Base-by-base conservation (phyloP, 1,284 basidiomycete genomes). In the Microbotryum violaceum region DNA sequence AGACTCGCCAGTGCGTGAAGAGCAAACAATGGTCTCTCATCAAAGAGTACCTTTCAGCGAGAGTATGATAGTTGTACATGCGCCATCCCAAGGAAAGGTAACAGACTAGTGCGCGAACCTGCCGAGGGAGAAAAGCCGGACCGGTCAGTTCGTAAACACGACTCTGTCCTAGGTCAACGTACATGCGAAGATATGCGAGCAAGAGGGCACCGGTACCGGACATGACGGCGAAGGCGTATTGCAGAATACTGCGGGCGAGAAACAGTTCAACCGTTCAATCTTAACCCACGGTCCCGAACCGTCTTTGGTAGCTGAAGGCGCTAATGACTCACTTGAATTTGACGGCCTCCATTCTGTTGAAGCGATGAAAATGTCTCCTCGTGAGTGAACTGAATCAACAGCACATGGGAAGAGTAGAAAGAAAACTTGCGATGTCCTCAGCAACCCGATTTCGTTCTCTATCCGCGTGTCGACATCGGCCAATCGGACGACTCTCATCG, bases 391-490 rank as follows among this genome's bases (percentile, higher is more conserved):
- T 16, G 27, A 21, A 16, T 18, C 31, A 49, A n/a, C 21, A 14
- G 21, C 23, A 45, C 8, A 49, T 37, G 21, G 21, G 18, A 1
- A 25, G 47, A 10, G 49, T 9, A 9, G 9, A n/a, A 45, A 18
- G n/a, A 23, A 42, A 6, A 37, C 62, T 45, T 14, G 60, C 62
- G 62, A 63, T 2, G 94, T 96, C 54, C 91, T 79, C 57, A 97
- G 75, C 6, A 85, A 85, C 3, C 92, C 91, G 73, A 97, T 97
- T 78, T 97, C 94, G 73, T 89, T 88, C 77, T 98, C 94, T 71
- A 98, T 97, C 70, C 91, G 79, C 2, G 94, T 97, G 72, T 98
- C 94, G 16, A 97, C 92, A 76, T 99, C 96, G 76, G 93, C 93
- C 75, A 98, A 91, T 83, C 97, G 97, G 65, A 96, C 80, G 72